Evolutionary conservation across 148 eudicot genomes (phyloP), one percentile per base, ranked within the genome.

Genomic region (Rhododendron simsii): DNA sequence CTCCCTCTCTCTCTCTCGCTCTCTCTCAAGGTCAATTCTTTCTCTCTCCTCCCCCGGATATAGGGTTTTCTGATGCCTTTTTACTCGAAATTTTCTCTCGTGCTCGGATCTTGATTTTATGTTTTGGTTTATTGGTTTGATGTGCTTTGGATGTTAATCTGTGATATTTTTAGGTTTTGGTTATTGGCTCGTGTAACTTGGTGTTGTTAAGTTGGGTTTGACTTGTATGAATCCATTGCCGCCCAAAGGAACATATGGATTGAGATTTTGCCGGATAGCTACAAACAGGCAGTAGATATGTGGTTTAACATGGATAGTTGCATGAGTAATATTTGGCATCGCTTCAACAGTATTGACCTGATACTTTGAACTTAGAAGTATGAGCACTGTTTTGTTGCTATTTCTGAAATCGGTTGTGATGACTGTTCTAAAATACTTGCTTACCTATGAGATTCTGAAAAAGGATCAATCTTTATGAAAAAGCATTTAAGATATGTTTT

Each of bases 21-120:
- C 80, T 39, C 41, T 39, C 41, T 4, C 5, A 92, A 93, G 96
- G 98, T 96, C 61, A 20, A 45, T 41, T 41, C 5, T 23, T 45
- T 85, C 86, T 88, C 82, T 85, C 53, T 65, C 15, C 39, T 80
- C 7, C 44, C 7, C 71, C 84, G 65, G 90, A 85, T 88, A 88
- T 89, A 85, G 57, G 85, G 73, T 74, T 85, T 69, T 35, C 59
- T 15, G 53, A 0, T 15, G 80, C 85, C 37, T 37, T 71, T 73
- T 8, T 84, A 12, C 85, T 87, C 69, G 6, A 20, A 59, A 77
- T 30, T 81, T 20, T 9, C 26, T 55, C 63, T 14, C 23, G 1
- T 26, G 10, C 59, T 48, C 37, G 20, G 35, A 20, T 47, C 28
- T 79, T 2, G 12, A 41, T 41, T 41, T 12, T 48, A n/a, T 67